Base-by-base conservation (phyloP, 192 early-diverging fungal genomes). In the Mortierella hygrophila region DNA sequence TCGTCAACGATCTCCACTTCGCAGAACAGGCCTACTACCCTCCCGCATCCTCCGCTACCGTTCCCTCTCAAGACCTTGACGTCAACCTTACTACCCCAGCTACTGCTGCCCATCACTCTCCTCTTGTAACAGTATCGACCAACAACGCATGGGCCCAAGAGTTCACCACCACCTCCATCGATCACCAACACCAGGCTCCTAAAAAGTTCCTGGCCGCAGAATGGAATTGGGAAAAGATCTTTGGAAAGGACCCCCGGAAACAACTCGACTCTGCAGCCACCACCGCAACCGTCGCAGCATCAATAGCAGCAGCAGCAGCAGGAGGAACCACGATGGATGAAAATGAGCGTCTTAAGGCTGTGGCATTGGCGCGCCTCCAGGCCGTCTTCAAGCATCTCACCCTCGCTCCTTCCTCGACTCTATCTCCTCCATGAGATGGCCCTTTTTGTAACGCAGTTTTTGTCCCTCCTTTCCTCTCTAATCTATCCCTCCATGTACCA, bases 181-280 rank as follows among this genome's bases (percentile, higher is more conserved):
- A 11, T 3, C 41, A 69, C 41, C 55, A 73, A 13, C 63, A 76
- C 18, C 52, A 71, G 46, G 11, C 65, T 5, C 20, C 35, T 38
- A 44, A 71, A 52, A 70, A 60, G n/a, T 44, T 65, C 20, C 38
- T 70, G 26, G 79, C 79, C 23, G 84, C 84, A 42, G 84, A 86
- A 42, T 86, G 84, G 84, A 86, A 73, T 32, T 86, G 84, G 84
- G 84, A 86, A 74, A 80, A 78, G 32, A 21, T 81, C 9, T 86
- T 86, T 70, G 84, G 84, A 37, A 86, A 81, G 44, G 79, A 81
- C 32, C 84, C 84, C 8, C 75, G 84, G n/a, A 60, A 68, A 42
- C 70, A 76, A 46, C 23, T 79, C 11, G 60, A 47, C 15, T 63
- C 63, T 10, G 10, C 60, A 29, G 10, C 29, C 29, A 65, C 9